Evolutionary conservation across 192 early-diverging fungal species (phyloP), one percentile per base, ranked within the genome.

Genomic region (Glomus cerebriforme): DNA sequence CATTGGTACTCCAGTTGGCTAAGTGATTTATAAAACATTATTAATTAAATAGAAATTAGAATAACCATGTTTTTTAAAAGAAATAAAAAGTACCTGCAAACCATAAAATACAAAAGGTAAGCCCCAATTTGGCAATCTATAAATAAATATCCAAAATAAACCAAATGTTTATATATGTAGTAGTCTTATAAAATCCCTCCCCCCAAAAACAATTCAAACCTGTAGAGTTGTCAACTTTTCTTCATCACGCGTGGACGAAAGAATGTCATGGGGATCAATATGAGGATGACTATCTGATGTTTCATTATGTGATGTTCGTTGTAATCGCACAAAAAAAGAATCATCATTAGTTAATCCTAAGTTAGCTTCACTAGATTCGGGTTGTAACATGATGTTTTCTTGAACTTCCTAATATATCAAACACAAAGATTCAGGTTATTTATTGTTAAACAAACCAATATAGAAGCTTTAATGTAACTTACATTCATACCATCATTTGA

Each of bases 51-150:
- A 67, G 19, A 22, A 34, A 19, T 67, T 37, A 22, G 22, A 32
- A 67, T 9, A 8, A 19, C 6, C 8, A 7, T 17, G n/a, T 22
- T 17, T 22, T 67, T 1, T 15, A 37, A 17, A 67, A 8, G 19
- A 34, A 31, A 47, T 45, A 27, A 31, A 19, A 10, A 34, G 35
- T 64, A 78, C 77, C 77, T 35, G 88, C 87, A 86, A 95, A 95
- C 94, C 94, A 95, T 66, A 94, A 82, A 13, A 92, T 81, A 81
- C 93, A 93, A 79, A 95, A 95, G 0, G 80, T 80, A 34, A 91
- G 79, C 1, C 92, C 89, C 54, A 93, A 85, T 74, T 86, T 78
- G 0, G 90, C 89, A 17, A 89, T 89, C 83, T 92, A 87, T 32
- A 82, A 64, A 62, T 80, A 32, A 24, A 24, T 24, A 24, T 77